Percentiles rank a stretch among this genome's conserved stretches.
These are phyloP conservation scores for Clarireedia sp. DNA, from an alignment of 2,329 filamentous ascomycete species.

Conservation along the genomic window DNA sequence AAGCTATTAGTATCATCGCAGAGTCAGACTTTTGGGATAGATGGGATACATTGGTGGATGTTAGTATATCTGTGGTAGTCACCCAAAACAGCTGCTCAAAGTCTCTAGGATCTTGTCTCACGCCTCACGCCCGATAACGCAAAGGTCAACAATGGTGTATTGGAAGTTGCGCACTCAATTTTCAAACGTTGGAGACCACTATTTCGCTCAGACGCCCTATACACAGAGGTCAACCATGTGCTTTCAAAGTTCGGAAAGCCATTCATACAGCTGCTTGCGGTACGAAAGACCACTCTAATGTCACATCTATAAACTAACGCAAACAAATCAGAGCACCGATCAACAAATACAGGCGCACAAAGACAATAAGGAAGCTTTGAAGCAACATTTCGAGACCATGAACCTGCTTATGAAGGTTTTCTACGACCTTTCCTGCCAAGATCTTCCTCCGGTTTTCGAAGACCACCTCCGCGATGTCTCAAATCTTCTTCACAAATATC, in stretches of 20 bases:
- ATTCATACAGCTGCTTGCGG: constrained; percentile 72
- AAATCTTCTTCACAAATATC: constrained; percentile 80
- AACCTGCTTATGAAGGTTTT: constrained; percentile 87
- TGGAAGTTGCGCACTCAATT: constrained; percentile 96
- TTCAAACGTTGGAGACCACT: constrained; percentile 93
- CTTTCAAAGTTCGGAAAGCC: constrained; percentile 74
- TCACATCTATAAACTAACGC: constrained; percentile 6
- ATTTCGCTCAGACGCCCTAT: constrained; percentile 87
- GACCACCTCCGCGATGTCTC: constrained; percentile 74
- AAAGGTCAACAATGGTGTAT: constrained; percentile 82
- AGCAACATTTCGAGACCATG: constrained; percentile 74
- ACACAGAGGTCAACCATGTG: constrained; percentile 94
- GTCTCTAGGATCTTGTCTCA: constrained; percentile 68
- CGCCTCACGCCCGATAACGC: constrained; percentile 76
- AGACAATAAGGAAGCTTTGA: constrained; percentile 65
- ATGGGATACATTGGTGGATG: constrained; percentile 92
- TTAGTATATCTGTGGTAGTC: constrained; percentile 33
- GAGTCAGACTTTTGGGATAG: constrained; percentile 95
- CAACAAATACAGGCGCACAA: constrained; percentile 65
- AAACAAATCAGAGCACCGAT: constrained; percentile 50
- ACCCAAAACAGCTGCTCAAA: constrained; percentile 12
- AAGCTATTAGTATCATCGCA: constrained; percentile 93
- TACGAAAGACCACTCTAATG: constrained; percentile 33
- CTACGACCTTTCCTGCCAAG: constrained; percentile 95
- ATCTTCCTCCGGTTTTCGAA: constrained; percentile 90